Evolutionary conservation across 1,139 yeast species (phyloP), one percentile per base, ranked within the genome.

Genomic region (Pichia sp.): DNA sequence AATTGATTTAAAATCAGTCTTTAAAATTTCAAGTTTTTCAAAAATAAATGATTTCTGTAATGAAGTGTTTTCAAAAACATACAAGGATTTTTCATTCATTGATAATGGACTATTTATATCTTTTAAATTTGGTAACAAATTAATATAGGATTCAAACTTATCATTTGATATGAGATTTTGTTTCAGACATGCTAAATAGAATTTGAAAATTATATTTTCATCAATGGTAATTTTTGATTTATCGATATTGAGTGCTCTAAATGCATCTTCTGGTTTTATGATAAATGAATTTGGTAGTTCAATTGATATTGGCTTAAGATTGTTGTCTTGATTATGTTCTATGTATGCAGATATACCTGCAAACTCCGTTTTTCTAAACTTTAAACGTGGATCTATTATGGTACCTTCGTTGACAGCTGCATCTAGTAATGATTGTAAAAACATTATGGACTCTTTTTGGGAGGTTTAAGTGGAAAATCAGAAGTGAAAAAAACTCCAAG

Each of bases 91-190:
- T 0, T 74, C 67, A 41, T 70, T 65, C 84, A 88, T 87, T 49
- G 79, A 76, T 49, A 83, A 75, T 0, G 96, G 95, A 7, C 86
- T 76, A 41, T 75, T 74, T 42, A 83, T 75, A 22, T 74, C 71
- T 5, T 64, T 60, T 2, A 75, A 65, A 0, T 63, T 53, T 0
- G 96, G 96, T 22, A 89, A 72, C 7, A 77, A 61, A n/a, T 71
- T 62, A 36, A 87, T 62, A 61, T 87, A 90, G 0, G 83, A 78
- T 46, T 75, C 46, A 67, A 67, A 56, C 30, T 46, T 49, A 11
- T 46, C 43, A 14, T 49, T 49, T n/a, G 46, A 29, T 16, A 48
- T 22, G 3, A 34, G 9, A 6, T 44, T 36, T 0, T n/a, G 27
- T 22, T 43, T 49, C 18, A 57, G 41, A 29, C 53, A 41, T n/a